A percentile compares a stretch with the other conserved stretches of the same genome.
Conservation (phyloP, 2,329 filamentous ascomycete genomes). For the Diaporthe sp. region DNA sequence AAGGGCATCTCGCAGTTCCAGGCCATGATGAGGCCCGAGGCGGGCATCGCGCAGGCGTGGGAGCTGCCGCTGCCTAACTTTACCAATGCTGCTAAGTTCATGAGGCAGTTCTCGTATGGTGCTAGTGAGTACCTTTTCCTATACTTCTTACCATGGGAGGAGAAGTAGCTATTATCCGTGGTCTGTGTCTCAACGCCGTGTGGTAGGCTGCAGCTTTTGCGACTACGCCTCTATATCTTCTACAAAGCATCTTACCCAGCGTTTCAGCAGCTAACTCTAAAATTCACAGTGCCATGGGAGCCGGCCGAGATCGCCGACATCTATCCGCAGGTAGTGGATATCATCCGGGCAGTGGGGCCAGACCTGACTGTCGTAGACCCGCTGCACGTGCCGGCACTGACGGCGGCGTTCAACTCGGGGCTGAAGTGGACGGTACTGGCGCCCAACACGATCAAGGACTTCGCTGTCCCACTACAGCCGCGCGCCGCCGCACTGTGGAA, state of each 20-base stretch:
- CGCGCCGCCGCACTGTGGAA: conserved; percentile 50
- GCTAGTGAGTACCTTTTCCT: not conserved
- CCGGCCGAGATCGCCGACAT: conserved; percentile 48
- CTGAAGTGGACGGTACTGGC: conserved; percentile 45
- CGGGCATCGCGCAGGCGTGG: conserved; percentile 37
- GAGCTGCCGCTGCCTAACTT: conserved; percentile 20
- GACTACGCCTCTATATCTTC: too few relatives aligned
- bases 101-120: conserved; percentile 10
- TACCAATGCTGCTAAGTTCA: conserved; percentile 39
- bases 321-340: conserved; percentile 42
- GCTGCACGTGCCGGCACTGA: conserved; percentile 52
- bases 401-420: conserved; percentile 51
- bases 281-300: conserved; percentile 45
- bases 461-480: conserved; percentile 55
- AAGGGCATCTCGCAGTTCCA: conserved; percentile 41
- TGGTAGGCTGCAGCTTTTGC: not conserved
- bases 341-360: conserved; percentile 50
- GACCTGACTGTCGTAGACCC: conserved; percentile 50
- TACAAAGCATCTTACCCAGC: not conserved
- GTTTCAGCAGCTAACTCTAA: not conserved
- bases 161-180: not conserved
- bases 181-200: not conserved
- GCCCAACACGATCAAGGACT: conserved; percentile 53
- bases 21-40: conserved; percentile 39
- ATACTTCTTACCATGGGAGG: not conserved